phyloP scores from a whole-genome alignment of 1,139 yeast species.

The Blastobotrys raffinosifermentans region DNA sequence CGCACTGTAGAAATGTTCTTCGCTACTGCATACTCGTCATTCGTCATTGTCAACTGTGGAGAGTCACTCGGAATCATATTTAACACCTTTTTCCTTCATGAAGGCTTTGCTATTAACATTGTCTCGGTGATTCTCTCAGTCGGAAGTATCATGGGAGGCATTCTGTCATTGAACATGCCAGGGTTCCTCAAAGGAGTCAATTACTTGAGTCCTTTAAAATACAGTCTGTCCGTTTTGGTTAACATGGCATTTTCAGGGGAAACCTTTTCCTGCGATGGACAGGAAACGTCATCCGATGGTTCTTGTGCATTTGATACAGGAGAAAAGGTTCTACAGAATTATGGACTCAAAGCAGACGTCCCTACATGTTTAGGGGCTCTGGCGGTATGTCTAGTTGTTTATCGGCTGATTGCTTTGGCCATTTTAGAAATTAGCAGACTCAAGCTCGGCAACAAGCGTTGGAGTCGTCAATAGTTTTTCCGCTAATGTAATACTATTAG shows the following conservation, averaged over 20 bases:
- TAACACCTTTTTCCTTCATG: slow-evolving; percentile 65
- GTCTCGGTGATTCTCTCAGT: slow-evolving; percentile 58
- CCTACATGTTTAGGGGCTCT: slow-evolving; percentile 33
- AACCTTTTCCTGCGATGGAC: slow-evolving; percentile 40
- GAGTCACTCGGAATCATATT: slow-evolving; percentile 78
- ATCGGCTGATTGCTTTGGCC: slow-evolving; percentile 34
- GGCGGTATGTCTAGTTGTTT: slow-evolving; percentile 32
- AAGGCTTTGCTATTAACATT: slow-evolving; percentile 73
- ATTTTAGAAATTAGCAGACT: slow-evolving; percentile 25
- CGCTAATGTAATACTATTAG: too few species aligned
- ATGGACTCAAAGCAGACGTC: slow-evolving; percentile 36
- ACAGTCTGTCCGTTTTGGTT: slow-evolving; percentile 52
- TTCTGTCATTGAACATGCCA: slow-evolving; percentile 74
- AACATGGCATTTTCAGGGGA: slow-evolving; percentile 43
- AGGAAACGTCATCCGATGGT: slow-evolving; percentile 27
- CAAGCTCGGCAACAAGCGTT: slow-evolving; percentile 20
- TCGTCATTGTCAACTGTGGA: slow-evolving; percentile 63
- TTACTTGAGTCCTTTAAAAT: slow-evolving; percentile 68
- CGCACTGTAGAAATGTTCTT: slow-evolving; percentile 63
- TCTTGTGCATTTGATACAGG: slow-evolving; percentile 47
- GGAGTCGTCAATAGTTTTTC: too few species aligned
- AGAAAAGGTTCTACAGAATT: slow-evolving; percentile 42
- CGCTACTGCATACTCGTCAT: slow-evolving; percentile 50
- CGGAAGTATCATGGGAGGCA: slow-evolving; percentile 82
- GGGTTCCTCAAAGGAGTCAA: slow-evolving; percentile 61